These are phyloP conservation scores for Epichloe baconii DNA, from an alignment of 2,329 filamentous ascomycete genomes.

Conservation along the genomic window DNA sequence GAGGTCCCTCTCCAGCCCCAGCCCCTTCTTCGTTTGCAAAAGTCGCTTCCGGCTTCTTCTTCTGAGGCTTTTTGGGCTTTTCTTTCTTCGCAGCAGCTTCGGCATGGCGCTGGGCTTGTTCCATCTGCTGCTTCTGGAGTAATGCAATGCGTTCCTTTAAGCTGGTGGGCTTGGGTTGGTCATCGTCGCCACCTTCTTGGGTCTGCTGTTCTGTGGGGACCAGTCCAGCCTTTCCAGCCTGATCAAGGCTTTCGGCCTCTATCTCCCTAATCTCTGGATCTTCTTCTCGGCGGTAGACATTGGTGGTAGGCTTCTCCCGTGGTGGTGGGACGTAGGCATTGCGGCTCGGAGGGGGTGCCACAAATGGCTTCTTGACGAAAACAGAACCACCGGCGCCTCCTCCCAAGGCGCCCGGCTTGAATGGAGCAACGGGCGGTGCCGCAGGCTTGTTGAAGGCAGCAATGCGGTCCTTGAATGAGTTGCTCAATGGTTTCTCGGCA, in stretches of 20 bases:
- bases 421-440: conserved; percentile 76
- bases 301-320: conserved; percentile 56
- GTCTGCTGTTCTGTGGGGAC: conserved; percentile 24
- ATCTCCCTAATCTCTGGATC: conserved; percentile 59
- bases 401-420: conserved; percentile 60
- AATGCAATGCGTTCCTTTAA: conserved; percentile 92
- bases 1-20: conserved; percentile 18
- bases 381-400: conserved; percentile 39
- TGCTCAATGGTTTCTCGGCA: conserved; percentile 58
- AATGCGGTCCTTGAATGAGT: conserved; percentile 88
- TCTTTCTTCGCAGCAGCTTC: conserved; percentile 71
- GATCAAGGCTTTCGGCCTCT: conserved; percentile 52
- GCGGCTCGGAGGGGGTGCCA: conserved; percentile 89
- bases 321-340: conserved; percentile 77
- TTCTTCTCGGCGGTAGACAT: conserved; percentile 76
- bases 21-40: conserved; percentile 17
- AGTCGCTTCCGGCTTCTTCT: conserved; percentile 45
- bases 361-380: conserved; percentile 95
- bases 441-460: conserved; percentile 91
- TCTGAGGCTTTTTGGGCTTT: conserved; percentile 66
- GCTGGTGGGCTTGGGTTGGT: conserved; percentile 82
- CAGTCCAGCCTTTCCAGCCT: conserved; percentile 56
- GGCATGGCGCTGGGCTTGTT: conserved; percentile 72
- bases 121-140: conserved; percentile 84
- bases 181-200: conserved; percentile 48